Evolutionary conservation across 2,329 filamentous ascomycete genomes (phyloP).

Genomic region (Raffaelea deltoideospora): DNA sequence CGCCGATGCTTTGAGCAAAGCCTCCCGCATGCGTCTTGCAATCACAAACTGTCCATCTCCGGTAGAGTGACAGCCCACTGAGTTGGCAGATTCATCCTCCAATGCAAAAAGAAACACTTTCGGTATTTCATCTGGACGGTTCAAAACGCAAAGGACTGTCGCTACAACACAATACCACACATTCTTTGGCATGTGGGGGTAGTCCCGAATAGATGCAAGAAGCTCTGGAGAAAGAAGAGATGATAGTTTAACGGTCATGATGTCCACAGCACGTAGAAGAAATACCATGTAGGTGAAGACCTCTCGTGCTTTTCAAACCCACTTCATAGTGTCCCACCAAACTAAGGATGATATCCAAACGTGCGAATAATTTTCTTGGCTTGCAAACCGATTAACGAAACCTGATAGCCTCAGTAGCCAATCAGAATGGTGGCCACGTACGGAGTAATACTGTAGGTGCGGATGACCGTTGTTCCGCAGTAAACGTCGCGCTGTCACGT

Average conservation of each 20-base stretch:
- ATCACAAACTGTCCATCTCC: constrained; percentile 25
- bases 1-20: constrained; percentile 30
- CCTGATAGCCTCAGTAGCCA: no score
- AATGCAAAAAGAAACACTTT: constrained; percentile 27
- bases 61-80: constrained; percentile 11
- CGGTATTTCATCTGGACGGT: constrained; percentile 31
- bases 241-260: constrained; percentile 11
- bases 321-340: no score
- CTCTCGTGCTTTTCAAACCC: no score
- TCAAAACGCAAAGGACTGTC: constrained; percentile 29
- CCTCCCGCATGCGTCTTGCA: constrained; percentile 30
- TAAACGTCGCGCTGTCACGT: no score
- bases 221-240: constrained; percentile 22
- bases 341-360: no score
- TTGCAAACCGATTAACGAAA: no score
- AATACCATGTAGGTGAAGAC: no score
- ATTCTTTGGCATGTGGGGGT: constrained; percentile 25
- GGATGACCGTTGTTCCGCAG: no score
- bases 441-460: no score
- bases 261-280: no score
- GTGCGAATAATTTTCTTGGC: no score
- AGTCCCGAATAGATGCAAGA: constrained; percentile 22
- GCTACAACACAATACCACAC: constrained; percentile 34
- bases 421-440: no score
- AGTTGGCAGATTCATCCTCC: constrained; percentile 12